Conservation (phyloP, 2,329 filamentous ascomycete genomes). For the Orbilia brochopaga region DNA sequence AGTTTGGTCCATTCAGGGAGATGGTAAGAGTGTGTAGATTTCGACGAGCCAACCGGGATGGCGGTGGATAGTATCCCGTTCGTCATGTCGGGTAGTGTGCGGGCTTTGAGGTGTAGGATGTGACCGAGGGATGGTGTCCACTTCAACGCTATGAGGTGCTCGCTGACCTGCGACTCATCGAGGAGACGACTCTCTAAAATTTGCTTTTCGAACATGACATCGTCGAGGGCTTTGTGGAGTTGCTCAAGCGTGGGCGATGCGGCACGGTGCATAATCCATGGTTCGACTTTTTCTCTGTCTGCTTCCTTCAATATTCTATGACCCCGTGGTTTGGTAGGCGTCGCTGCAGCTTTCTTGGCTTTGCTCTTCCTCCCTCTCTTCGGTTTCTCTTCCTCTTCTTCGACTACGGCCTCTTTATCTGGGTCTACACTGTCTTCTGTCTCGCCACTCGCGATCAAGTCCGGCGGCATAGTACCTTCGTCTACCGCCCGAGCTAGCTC, state of each 20-base stretch:
- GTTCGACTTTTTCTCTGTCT: constrained; percentile 66
- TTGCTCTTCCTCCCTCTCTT: constrained; percentile 5
- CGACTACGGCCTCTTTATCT: constrained; percentile 56
- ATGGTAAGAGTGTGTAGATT: constrained; percentile 83
- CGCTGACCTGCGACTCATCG: constrained; percentile 53
- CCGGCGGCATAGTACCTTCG: constrained; percentile 67
- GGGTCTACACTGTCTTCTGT: constrained; percentile 4
- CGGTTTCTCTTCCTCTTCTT: constrained; percentile 52
- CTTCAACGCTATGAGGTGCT: constrained; percentile 73
- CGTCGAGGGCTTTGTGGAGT: constrained; percentile 72
- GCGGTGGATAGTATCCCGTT: constrained; percentile 60
- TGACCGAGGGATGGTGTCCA: constrained; percentile 89
- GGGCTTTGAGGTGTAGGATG: constrained; percentile 87
- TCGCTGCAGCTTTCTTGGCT: neutral
- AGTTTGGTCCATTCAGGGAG: constrained; percentile 81
- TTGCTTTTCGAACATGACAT: constrained; percentile 70
- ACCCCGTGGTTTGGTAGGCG: constrained; percentile 59
- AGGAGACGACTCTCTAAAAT: constrained; percentile 53
- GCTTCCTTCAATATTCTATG: constrained; percentile 61
- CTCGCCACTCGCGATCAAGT: constrained; percentile 54
- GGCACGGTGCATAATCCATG: constrained; percentile 69
- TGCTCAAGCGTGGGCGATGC: constrained; percentile 67
- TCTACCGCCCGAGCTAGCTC: constrained; percentile 76
- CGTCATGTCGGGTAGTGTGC: constrained; percentile 64
- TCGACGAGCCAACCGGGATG: constrained; percentile 72